Evolutionary conservation across 352 stramenopile species (phyloP).

Genomic region (Globisporangium cystogenes): DNA sequence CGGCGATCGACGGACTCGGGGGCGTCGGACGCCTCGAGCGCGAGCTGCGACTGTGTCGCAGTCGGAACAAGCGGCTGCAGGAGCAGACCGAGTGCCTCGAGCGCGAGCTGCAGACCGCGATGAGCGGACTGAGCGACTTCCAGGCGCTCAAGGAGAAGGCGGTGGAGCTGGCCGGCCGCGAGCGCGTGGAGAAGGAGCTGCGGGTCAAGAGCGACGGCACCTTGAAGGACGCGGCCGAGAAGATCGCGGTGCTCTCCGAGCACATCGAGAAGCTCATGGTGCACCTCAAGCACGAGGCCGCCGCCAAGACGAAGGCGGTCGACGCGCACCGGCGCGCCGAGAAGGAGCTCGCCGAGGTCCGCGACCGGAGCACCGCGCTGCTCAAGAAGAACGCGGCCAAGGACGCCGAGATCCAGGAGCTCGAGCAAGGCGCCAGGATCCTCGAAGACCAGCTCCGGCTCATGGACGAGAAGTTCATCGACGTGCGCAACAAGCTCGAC

Average conservation of each 20-base stretch:
- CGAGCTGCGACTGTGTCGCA: constrained; percentile 60
- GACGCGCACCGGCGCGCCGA: constrained; percentile 70
- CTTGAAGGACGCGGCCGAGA: constrained; percentile 66
- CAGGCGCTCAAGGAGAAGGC: constrained; percentile 71
- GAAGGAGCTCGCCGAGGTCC: constrained; percentile 71
- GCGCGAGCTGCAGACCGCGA: constrained; percentile 40
- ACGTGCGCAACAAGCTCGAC: constrained; percentile 95
- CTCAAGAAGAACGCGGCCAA: constrained; percentile 80
- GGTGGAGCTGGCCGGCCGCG: constrained; percentile 70
- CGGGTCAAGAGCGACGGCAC: constrained; percentile 59
- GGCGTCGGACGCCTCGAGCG: constrained; percentile 55
- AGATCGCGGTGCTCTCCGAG: constrained; percentile 89
- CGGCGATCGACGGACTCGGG: constrained; percentile 52
- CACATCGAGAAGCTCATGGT: constrained; percentile 97
- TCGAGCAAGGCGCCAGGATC: constrained; percentile 92
- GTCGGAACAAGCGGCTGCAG: constrained; percentile 65
- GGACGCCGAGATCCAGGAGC: constrained; percentile 84
- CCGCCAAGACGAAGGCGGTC: constrained; percentile 87
- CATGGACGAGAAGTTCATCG: constrained; percentile 98
- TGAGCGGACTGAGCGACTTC: constrained; percentile 43
- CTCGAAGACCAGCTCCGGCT: constrained; percentile 94
- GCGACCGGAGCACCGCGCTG: constrained; percentile 50
- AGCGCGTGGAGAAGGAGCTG: constrained; percentile 86
- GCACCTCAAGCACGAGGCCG: constrained; percentile 94
- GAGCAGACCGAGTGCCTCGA: constrained; percentile 46